These are phyloP conservation scores for Lepidium africanum DNA, from an alignment of 345 rosid genomes.

Conservation along the genomic window DNA sequence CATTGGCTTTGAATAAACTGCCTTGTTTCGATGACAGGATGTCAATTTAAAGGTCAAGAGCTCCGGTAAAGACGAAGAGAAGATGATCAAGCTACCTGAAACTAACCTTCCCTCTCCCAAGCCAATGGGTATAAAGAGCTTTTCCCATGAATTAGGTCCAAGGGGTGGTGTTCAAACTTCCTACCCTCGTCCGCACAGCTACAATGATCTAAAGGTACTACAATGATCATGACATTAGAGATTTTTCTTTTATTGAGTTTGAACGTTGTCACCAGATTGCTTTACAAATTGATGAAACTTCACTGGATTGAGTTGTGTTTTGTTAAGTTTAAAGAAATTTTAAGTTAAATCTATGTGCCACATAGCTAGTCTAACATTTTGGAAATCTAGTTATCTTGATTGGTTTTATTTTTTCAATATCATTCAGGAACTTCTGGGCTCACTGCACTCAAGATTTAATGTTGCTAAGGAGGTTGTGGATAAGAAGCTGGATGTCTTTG, in stretches of 20 bases:
- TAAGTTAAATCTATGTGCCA: background rate
- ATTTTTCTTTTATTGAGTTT: background rate
- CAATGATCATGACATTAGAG: background rate
- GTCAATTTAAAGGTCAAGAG: slow-evolving; percentile 26
- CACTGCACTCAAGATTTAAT: slow-evolving; percentile 63
- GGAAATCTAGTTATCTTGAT: background rate
- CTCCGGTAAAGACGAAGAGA: slow-evolving; percentile 25
- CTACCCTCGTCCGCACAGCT: slow-evolving; percentile 60
- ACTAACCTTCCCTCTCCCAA: slow-evolving; percentile 28
- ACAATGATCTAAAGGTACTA: slow-evolving; percentile 55
- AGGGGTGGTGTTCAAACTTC: slow-evolving; percentile 50
- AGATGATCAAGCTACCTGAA: slow-evolving; percentile 26
- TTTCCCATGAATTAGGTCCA: slow-evolving; percentile 73
- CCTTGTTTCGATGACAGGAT: slow-evolving; percentile 31
- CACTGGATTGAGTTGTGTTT: background rate
- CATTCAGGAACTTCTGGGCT: slow-evolving; percentile 59
- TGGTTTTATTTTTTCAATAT: background rate
- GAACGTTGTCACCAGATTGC: background rate
- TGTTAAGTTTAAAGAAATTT: background rate
- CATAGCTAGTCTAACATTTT: background rate
- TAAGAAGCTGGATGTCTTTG: slow-evolving; percentile 50
- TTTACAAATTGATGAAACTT: background rate
- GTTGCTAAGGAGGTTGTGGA: slow-evolving; percentile 63
- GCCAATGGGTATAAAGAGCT: slow-evolving; percentile 54
- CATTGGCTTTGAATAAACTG: background rate